Evolutionary conservation across 495 filamentous ascomycete genomes (phyloP).

Genomic region (Penicillium robsamsonii): DNA sequence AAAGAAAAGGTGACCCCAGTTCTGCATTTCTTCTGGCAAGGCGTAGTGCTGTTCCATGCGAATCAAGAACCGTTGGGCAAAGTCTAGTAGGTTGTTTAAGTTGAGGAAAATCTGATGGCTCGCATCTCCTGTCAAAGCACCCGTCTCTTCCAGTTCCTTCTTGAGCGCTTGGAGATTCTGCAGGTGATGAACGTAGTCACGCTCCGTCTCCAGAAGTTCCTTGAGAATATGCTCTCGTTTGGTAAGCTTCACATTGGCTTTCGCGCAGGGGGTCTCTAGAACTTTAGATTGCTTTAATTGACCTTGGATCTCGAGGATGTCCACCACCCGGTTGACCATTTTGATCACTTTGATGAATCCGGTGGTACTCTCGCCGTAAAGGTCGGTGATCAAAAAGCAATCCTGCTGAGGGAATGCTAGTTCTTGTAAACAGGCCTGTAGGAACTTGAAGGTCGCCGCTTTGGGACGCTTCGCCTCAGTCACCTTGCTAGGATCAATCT

Average conservation of each 20-base stretch:
- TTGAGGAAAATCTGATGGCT: conserved; percentile 97
- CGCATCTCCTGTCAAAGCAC: conserved; percentile 81
- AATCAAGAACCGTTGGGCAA: conserved; percentile 91
- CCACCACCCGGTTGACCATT: conserved; percentile 84
- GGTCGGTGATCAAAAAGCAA: conserved; percentile 85
- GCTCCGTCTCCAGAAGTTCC: conserved; percentile 89
- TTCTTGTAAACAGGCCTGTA: conserved; percentile 66
- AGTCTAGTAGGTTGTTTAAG: conserved; percentile 89
- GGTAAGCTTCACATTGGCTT: conserved; percentile 56
- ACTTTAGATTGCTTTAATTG: conserved; percentile 57
- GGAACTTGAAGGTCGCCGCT: conserved; percentile 67
- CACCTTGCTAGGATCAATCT: conserved; percentile 58
- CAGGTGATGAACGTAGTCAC: conserved; percentile 97
- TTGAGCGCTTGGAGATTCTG: conserved; percentile 93
- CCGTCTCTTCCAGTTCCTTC: conserved; percentile 81
- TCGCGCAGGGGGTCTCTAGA: conserved; percentile 44
- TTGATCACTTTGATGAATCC: conserved; percentile 94
- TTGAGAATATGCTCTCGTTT: conserved; percentile 84
- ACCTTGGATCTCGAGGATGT: conserved; percentile 73
- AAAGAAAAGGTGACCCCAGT: conserved; percentile 88
- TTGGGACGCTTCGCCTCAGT: conserved; percentile 66
- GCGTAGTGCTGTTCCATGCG: conserved; percentile 93
- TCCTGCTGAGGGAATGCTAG: conserved; percentile 75
- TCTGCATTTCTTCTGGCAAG: conserved; percentile 69
- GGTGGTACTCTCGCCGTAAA: conserved; percentile 91